Conservation (phyloP, 2,329 filamentous ascomycete species). For the Penicillium concentricum region DNA sequence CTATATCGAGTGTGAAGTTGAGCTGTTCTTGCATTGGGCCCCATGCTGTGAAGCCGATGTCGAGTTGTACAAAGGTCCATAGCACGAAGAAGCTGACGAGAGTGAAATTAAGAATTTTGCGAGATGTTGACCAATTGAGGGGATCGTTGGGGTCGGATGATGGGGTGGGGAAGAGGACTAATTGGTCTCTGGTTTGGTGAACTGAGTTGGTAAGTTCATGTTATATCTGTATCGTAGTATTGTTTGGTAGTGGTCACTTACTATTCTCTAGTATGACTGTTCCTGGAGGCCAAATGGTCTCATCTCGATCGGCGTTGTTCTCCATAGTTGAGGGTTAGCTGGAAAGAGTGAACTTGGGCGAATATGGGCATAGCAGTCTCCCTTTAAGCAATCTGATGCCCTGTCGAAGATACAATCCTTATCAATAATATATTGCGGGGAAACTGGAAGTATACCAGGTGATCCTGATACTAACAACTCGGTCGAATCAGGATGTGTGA, state of each 20-base stretch:
- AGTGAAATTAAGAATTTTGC: slow-evolving; percentile 27
- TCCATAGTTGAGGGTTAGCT: slow-evolving; percentile 6
- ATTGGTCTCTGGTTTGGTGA: slow-evolving; percentile 12
- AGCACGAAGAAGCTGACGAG: slow-evolving; percentile 28
- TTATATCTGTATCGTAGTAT: background rate
- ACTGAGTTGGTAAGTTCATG: background rate
- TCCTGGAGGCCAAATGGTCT: slow-evolving; percentile 20
- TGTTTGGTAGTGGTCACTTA: background rate
- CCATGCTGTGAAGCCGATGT: slow-evolving; percentile 46
- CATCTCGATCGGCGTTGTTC: slow-evolving; percentile 12
- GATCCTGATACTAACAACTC: background rate
- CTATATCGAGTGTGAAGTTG: slow-evolving; percentile 37
- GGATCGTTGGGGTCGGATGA: slow-evolving; percentile 29
- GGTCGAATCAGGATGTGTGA: background rate
- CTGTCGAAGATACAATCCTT: background rate
- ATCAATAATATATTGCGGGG: slow-evolving; percentile 9
- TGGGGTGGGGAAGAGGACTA: slow-evolving; percentile 23
- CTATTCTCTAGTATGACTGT: slow-evolving; percentile 22
- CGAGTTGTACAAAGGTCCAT: slow-evolving; percentile 32
- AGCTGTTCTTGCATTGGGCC: slow-evolving; percentile 45
- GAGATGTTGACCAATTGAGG: slow-evolving; percentile 25
- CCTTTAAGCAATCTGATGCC: background rate
- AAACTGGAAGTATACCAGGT: background rate
- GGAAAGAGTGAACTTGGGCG: background rate
- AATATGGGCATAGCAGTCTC: too few species aligned